Conservation (phyloP, 176 grass and related monocot species). For the Cenchrus purpureus region DNA sequence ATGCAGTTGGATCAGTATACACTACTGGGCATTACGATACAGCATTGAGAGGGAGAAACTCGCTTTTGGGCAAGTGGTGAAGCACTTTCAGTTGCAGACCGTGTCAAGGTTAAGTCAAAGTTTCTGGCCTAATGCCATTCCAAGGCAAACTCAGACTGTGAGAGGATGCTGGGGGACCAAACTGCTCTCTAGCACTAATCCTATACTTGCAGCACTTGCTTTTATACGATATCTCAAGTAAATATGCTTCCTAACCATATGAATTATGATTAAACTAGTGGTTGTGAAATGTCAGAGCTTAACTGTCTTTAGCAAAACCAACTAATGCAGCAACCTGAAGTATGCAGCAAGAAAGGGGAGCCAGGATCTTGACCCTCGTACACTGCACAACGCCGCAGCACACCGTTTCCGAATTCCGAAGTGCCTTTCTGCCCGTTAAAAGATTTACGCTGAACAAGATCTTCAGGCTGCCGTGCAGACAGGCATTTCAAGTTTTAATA, state of each 20-base stretch:
- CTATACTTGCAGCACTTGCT: background rate
- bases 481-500: background rate
- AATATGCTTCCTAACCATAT: background rate
- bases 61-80: conserved; percentile 37
- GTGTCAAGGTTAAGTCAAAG: conserved; percentile 17
- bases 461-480: conserved; percentile 12
- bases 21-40: background rate
- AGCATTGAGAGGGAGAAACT: background rate
- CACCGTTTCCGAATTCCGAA: conserved; percentile 26
- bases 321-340: background rate
- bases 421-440: conserved; percentile 3
- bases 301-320: conserved; percentile 2
- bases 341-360: background rate
- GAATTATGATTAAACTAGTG: conserved; percentile 1
- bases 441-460: conserved; percentile 26
- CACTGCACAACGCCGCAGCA: background rate
- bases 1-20: background rate
- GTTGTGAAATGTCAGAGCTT: background rate
- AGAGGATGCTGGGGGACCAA: conserved; percentile 32
- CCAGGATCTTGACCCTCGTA: background rate
- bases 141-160: background rate
- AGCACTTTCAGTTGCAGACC: background rate
- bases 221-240: background rate
- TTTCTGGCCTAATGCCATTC: conserved; percentile 44
- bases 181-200: conserved; percentile 10